phyloP scores from a whole-genome alignment of 129 eudicot species.

The Sambucus nigra region DNA sequence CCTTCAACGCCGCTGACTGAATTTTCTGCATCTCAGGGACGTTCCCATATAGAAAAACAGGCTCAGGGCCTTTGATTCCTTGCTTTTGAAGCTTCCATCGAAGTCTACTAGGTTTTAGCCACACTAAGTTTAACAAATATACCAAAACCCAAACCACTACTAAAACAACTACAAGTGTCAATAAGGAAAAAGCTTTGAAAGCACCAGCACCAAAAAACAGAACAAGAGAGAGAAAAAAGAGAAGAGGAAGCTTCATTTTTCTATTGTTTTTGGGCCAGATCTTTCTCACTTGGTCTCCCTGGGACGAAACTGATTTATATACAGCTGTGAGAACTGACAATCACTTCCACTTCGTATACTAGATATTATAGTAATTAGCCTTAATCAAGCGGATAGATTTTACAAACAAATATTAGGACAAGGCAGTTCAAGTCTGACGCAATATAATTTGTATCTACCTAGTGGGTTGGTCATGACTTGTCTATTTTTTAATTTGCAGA shows the following conservation, averaged over 20 bases:
- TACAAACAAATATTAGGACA: no score
- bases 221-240: background rate
- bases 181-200: background rate
- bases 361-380: no score
- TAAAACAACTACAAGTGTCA: background rate
- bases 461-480: no score
- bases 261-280: no score
- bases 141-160: background rate
- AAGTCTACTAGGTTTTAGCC: constrained; percentile 40
- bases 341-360: no score
- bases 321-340: no score
- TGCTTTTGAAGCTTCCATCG: constrained; percentile 53
- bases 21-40: constrained; percentile 72
- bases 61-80: constrained; percentile 75
- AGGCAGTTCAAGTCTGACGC: no score
- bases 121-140: constrained; percentile 26
- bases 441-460: no score
- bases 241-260: background rate
- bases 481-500: no score
- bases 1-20: constrained; percentile 30
- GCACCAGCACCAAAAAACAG: background rate
- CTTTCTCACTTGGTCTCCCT: background rate
- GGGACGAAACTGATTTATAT: background rate
- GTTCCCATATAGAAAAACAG: constrained; percentile 61
- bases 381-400: no score